Percentiles rank a stretch among this genome's conserved stretches.
phyloP scores from a whole-genome alignment of 495 filamentous ascomycete species.

The Hypomontagnella submonticulosa region DNA sequence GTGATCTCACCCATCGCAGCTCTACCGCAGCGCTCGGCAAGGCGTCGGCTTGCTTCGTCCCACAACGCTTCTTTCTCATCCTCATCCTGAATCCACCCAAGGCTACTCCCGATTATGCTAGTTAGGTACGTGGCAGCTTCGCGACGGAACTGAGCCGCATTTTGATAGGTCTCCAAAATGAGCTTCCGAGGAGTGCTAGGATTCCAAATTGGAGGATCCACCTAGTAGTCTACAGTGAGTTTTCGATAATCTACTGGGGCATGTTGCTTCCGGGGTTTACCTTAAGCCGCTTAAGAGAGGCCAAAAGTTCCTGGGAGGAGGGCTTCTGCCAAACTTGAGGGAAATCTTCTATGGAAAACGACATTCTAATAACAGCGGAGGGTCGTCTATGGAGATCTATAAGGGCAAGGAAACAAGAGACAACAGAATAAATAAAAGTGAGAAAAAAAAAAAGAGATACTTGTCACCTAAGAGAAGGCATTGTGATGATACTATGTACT shows the following conservation, averaged over 20 bases:
- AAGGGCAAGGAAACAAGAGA: not conserved
- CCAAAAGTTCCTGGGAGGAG: slow-evolving; percentile 49
- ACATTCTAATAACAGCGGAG: slow-evolving; percentile 22
- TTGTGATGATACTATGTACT: slow-evolving; percentile 20
- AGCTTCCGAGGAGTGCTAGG: slow-evolving; percentile 41
- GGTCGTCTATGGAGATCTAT: slow-evolving; percentile 20
- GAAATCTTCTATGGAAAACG: slow-evolving; percentile 46
- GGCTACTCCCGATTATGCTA: slow-evolving; percentile 75
- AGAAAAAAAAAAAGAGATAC: slow-evolving; percentile 15
- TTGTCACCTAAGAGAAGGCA: slow-evolving; percentile 38
- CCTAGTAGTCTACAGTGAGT: slow-evolving; percentile 31
- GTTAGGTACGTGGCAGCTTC: slow-evolving; percentile 73
- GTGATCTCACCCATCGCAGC: slow-evolving; percentile 77
- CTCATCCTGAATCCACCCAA: slow-evolving; percentile 80
- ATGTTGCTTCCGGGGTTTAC: slow-evolving; percentile 17
- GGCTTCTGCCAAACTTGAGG: slow-evolving; percentile 61
- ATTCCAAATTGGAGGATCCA: slow-evolving; percentile 57
- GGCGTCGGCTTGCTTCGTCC: slow-evolving; percentile 78
- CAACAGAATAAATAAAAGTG: slow-evolving; percentile 7
- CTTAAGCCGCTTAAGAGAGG: slow-evolving; percentile 52
- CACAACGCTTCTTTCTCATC: slow-evolving; percentile 78
- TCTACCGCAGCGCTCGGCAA: slow-evolving; percentile 87
- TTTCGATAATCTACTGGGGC: not conserved
- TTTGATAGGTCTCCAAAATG: slow-evolving; percentile 48
- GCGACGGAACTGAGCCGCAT: slow-evolving; percentile 44